A percentile compares a stretch with the other conserved stretches of the same genome.
Evolutionary conservation across 2,329 filamentous ascomycete genomes (phyloP).

Genomic region (Apiospora kogelbergensis): DNA sequence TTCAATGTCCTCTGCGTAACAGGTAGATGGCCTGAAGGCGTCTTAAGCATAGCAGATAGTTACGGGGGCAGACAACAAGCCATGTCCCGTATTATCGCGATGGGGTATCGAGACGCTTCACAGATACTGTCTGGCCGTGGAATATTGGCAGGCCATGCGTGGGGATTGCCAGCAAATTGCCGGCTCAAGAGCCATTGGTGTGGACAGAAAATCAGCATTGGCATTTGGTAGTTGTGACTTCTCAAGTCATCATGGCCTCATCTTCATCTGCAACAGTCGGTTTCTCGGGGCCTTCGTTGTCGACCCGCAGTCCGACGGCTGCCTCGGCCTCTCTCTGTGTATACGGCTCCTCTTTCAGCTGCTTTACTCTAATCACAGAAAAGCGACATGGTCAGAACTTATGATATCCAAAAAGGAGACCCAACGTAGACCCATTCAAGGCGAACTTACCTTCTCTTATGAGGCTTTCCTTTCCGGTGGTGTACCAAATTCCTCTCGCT

Average conservation of each 20-base stretch:
- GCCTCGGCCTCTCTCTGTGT: slow-evolving; percentile 84
- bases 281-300: slow-evolving; percentile 53
- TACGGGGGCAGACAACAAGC: not conserved
- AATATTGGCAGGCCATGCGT: not conserved
- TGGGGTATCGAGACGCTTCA: not conserved
- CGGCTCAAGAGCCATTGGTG: not conserved
- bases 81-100: not conserved
- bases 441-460: slow-evolving; percentile 74
- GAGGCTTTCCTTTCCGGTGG: slow-evolving; percentile 85
- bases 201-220: not conserved
- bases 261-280: slow-evolving; percentile 33
- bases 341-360: slow-evolving; percentile 81
- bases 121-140: not conserved
- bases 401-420: slow-evolving; percentile 18
- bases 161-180: not conserved
- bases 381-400: slow-evolving; percentile 15
- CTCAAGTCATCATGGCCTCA: slow-evolving; percentile 38
- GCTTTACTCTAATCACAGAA: slow-evolving; percentile 62
- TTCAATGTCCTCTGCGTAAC: not conserved
- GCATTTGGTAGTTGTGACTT: not conserved
- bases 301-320: slow-evolving; percentile 68
- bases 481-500: slow-evolving; percentile 71
- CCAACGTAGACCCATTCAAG: not conserved
- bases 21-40: not conserved
- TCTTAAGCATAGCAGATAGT: slow-evolving; percentile 4